Base-by-base conservation (phyloP, 441 rosid species). In the Lepidium campestre region DNA sequence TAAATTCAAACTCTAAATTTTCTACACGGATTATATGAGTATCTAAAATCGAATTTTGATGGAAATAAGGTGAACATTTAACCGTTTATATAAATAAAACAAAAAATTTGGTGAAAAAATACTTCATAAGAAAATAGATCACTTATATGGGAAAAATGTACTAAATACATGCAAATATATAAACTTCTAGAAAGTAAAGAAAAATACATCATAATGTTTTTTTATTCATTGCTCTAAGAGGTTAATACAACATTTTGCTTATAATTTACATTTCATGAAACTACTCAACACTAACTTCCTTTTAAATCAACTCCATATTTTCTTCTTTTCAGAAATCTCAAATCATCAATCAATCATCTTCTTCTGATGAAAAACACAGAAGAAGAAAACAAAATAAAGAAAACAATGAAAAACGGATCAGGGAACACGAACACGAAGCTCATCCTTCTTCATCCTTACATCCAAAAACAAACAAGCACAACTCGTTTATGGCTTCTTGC, bases 401-500 rank as follows among this genome's bases (percentile, higher is more conserved):
- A 17, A 32, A 67, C 7, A 68, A 59, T 68, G 71, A 56, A 67
- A 14, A 23, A 5, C 25, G 71, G 56, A 46, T 14, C 67, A 48
- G 63, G 35, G 17, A 67, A 72, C 62, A 63, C 67, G 3, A 62
- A 86, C 77, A 88, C 96, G 4, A 88, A 83, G 76, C 88, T 86
- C 12, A 88, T 88, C 47, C 93, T 91, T 42, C 91, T 91, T 39
- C 97, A 86, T 57, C 97, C 96, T 5, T 91, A 86, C 42, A 82
- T 91, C 73, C 93, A 88, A 57, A 91, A 91, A 65, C 97, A 91
- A 59, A 88, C 90, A 7, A 79, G 83, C 77, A 80, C 97, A 2
- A 84, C 78, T 75, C 87, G 87, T 36, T 45, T 91, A 62, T 88
- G 96, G 96, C 90, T 88, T 46, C 87, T 91, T 10, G 97, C 90